These are phyloP conservation scores for Tricholoma furcatifolium DNA, from an alignment of 768 basidiomycete species.

Conservation along the genomic window DNA sequence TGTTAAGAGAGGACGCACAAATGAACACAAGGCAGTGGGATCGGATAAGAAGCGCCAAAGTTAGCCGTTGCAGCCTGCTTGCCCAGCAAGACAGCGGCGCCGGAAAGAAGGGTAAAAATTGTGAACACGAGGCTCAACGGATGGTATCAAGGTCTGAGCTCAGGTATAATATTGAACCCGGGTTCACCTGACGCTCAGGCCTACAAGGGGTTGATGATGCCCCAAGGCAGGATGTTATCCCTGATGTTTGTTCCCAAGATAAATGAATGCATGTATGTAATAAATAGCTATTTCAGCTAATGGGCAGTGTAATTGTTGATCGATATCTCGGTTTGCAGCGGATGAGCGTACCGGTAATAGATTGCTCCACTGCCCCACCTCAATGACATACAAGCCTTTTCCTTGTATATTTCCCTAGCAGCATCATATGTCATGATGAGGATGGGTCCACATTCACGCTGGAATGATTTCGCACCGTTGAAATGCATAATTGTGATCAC, in stretches of 20 bases:
- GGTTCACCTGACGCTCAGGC: too few relatives aligned
- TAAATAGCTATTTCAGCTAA: not conserved
- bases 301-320: not conserved
- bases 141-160: conserved; percentile 4
- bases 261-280: too few relatives aligned
- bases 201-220: not conserved
- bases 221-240: conserved; percentile 4
- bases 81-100: conserved; percentile 19
- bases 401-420: too few relatives aligned
- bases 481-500: too few relatives aligned
- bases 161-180: not conserved
- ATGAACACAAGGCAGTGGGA: not conserved
- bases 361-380: too few relatives aligned
- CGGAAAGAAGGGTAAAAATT: conserved; percentile 2
- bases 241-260: not conserved
- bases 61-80: conserved; percentile 14
- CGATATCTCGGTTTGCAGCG: not conserved
- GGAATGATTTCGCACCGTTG: too few relatives aligned
- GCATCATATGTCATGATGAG: too few relatives aligned
- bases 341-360: too few relatives aligned
- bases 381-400: too few relatives aligned
- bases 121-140: not conserved
- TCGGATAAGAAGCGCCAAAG: not conserved
- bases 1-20: not conserved
- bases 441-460: too few relatives aligned